Percentiles rank a stretch among this genome's conserved stretches.
These are phyloP conservation scores for Penicillium canariense DNA, from an alignment of 495 filamentous ascomycete genomes.

Conservation along the genomic window DNA sequence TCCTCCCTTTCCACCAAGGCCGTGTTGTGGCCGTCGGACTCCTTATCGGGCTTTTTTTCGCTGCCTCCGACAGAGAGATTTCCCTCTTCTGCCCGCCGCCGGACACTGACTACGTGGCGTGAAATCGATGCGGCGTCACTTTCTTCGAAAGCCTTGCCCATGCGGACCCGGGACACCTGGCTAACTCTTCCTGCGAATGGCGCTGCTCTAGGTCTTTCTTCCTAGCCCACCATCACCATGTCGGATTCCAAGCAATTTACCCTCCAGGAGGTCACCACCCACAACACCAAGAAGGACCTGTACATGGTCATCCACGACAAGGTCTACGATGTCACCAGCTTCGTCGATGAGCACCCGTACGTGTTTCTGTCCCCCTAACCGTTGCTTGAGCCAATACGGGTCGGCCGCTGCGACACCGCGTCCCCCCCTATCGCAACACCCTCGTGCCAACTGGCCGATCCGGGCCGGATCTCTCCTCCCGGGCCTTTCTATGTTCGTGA, in stretches of 20 bases:
- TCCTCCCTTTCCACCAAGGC: neutral
- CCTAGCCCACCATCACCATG: constrained; percentile 50
- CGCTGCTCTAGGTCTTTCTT: neutral
- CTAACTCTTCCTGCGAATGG: constrained; percentile 5
- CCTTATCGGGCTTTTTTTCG: constrained; percentile 3
- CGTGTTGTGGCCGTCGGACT: neutral
- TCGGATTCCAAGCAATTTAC: constrained; percentile 69
- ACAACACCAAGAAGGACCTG: constrained; percentile 95
- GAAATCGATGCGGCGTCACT: neutral
- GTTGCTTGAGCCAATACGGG: neutral
- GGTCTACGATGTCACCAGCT: constrained; percentile 84
- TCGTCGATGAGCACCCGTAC: constrained; percentile 99
- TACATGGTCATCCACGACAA: constrained; percentile 93
- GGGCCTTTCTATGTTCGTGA: no score
- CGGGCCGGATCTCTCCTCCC: no score
- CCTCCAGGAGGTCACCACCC: constrained; percentile 77
- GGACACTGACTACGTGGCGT: neutral
- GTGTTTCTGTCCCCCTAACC: constrained; percentile 36
- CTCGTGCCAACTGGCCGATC: neutral
- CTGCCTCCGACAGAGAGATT: neutral
- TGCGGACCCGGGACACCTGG: neutral
- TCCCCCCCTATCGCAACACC: neutral
- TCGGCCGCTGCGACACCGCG: no score
- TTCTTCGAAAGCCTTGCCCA: neutral
- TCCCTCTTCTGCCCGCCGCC: neutral